Conservation (phyloP, 2,329 filamentous ascomycete genomes). For the Xylaria sp. region DNA sequence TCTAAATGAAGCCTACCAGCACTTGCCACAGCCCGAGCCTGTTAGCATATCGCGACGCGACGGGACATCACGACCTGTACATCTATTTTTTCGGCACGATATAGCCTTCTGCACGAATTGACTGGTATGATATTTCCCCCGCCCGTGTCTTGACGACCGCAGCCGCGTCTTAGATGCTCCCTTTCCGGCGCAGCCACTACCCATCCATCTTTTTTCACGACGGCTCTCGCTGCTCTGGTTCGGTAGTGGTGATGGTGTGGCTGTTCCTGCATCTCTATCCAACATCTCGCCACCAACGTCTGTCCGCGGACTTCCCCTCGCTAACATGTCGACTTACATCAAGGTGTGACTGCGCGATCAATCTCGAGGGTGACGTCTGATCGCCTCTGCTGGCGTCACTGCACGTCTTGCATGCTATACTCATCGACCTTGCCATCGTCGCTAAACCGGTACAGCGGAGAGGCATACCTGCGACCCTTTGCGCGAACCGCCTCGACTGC, state of each 20-base stretch:
- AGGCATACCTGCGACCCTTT: slow-evolving; percentile 12
- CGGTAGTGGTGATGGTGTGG: neutral
- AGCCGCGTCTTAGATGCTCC: slow-evolving; percentile 16
- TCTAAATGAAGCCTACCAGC: slow-evolving; percentile 24
- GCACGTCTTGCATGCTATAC: slow-evolving; percentile 25
- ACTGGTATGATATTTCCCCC: slow-evolving; percentile 12
- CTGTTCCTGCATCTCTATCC: slow-evolving; percentile 1
- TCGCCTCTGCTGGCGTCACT: slow-evolving; percentile 18
- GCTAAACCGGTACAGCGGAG: slow-evolving; percentile 26
- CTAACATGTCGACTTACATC: slow-evolving; percentile 20
- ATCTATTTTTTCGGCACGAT: neutral
- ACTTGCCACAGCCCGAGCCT: slow-evolving; percentile 29
- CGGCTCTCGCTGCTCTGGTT: neutral
- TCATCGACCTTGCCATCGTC: slow-evolving; percentile 23
- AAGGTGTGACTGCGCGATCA: slow-evolving; percentile 25
- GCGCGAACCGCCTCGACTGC: slow-evolving; percentile 1
- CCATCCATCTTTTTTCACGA: slow-evolving; percentile 9
- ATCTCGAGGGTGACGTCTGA: slow-evolving; percentile 23
- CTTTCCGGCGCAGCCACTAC: neutral
- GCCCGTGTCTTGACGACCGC: neutral
- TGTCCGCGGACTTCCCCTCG: slow-evolving; percentile 1
- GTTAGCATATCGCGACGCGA: slow-evolving; percentile 32
- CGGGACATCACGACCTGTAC: slow-evolving; percentile 25
- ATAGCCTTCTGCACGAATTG: slow-evolving; percentile 11
- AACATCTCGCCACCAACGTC: slow-evolving; percentile 11